Conservation (phyloP, 2,329 filamentous ascomycete genomes). For the Sarocladiaceae sp. region DNA sequence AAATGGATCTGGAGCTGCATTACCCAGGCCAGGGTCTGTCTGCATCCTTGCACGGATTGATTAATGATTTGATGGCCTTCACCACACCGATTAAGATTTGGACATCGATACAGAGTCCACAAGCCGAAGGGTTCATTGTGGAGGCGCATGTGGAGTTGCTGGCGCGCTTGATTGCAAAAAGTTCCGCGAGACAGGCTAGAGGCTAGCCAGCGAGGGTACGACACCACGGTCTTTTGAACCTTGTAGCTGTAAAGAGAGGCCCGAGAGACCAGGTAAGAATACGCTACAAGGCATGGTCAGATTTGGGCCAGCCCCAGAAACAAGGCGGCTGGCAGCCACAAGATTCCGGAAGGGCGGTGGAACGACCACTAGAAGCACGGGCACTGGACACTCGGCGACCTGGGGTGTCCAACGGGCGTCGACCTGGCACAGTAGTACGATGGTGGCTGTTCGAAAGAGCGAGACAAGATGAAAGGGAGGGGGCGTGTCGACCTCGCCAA, state of each 20-base stretch:
- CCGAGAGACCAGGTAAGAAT: not conserved
- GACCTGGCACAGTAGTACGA: not conserved
- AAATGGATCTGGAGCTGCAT: not conserved
- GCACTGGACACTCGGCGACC: not conserved
- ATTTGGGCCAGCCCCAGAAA: conserved; percentile 2
- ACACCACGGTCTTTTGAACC: too few relatives aligned
- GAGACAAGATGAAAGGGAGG: not conserved
- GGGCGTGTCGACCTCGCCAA: not conserved
- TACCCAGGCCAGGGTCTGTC: not conserved
- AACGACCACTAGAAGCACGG: not conserved
- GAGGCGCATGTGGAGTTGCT: not conserved
- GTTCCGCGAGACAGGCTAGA: not conserved
- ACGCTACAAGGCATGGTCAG: not conserved
- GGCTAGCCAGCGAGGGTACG: not conserved
- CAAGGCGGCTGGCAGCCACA: conserved; percentile 3
- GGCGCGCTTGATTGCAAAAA: not conserved
- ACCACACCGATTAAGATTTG: not conserved
- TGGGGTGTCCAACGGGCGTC: not conserved
- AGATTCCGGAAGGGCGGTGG: not conserved
- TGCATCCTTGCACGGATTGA: not conserved
- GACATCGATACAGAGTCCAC: not conserved
- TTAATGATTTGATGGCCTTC: too few relatives aligned
- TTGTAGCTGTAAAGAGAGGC: not conserved
- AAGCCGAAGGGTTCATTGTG: not conserved
- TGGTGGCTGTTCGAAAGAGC: not conserved